These are phyloP conservation scores for Eucalyptus sideroxylon DNA, from an alignment of 345 rosid genomes.

Conservation along the genomic window DNA sequence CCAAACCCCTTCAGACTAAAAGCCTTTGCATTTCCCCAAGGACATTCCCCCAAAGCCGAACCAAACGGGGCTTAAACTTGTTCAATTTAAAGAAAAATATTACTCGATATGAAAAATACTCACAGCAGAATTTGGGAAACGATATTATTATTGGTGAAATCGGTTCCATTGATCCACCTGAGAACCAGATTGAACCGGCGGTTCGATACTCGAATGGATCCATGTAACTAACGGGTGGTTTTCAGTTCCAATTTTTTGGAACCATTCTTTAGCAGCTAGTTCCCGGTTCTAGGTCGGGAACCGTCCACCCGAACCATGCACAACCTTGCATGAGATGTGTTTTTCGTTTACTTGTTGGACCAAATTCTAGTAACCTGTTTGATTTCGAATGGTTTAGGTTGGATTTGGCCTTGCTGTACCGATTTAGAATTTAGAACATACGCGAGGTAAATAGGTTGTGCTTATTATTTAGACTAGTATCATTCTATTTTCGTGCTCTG, in stretches of 20 bases:
- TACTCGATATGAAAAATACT: too few relatives aligned
- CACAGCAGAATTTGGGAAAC: accelerated
- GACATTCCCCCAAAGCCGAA: too few relatives aligned
- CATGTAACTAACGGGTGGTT: too few relatives aligned
- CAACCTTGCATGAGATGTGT: not conserved
- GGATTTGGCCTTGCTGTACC: not conserved
- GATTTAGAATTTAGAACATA: not conserved
- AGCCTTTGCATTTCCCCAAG: too few relatives aligned
- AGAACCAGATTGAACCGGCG: accelerated
- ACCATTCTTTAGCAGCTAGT: accelerated
- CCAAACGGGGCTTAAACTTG: too few relatives aligned
- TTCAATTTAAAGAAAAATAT: too few relatives aligned
- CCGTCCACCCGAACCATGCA: too few relatives aligned
- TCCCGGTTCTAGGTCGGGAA: accelerated
- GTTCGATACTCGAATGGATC: accelerated
- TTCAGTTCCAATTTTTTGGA: accelerated
- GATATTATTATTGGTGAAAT: too few relatives aligned
- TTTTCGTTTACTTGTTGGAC: not conserved
- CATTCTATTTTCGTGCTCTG: too few relatives aligned
- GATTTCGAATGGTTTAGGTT: not conserved
- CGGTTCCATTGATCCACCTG: accelerated
- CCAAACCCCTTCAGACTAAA: too few relatives aligned
- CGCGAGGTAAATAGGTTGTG: not conserved
- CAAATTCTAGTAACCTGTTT: not conserved
- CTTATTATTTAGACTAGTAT: not conserved